Base-by-base conservation (phyloP, 768 basidiomycete genomes). In the Mycena floridula region DNA sequence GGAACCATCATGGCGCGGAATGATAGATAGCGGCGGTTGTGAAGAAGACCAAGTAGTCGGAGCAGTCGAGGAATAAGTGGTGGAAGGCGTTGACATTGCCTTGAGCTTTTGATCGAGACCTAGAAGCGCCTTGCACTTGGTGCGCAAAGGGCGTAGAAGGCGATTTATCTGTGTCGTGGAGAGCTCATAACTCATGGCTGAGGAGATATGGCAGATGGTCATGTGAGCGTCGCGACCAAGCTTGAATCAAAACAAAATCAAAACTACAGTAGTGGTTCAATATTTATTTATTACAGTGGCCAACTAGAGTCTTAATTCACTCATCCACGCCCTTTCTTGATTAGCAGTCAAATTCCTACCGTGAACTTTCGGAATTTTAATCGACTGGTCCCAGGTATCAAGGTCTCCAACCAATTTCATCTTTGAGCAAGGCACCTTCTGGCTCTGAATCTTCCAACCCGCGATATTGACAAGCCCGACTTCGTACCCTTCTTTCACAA, bases 121-220 rank as follows among this genome's bases (percentile, higher is more conserved):
- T 26, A 48, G 54, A 44, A 51, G 52, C 18, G 58, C 39, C 25
- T 47, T 25, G 39, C 58, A 59, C 44, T 50, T 50, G 18, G 37
- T 58, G 36, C 58, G 58, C 32, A 59, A 37, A 7, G 56, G 54
- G 40, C 58, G 47, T 20, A 59, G 27, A 7, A 59, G 49, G n/a
- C 58, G 50, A 39, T 53, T 58, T 25, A 58, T 54, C 15, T 53
- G 53, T 11, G 44, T 49, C 4, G 44, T 54, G 6, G 56, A 55
- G 25, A 59, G n/a, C n/a, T n/a, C n/a, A n/a, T n/a, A n/a, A n/a
- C n/a, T n/a, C n/a, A n/a, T n/a, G n/a, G n/a, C n/a, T n/a, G n/a
- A n/a, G n/a, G n/a, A n/a, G n/a, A n/a, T n/a, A n/a, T n/a, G n/a
- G n/a, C n/a, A n/a, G n/a, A n/a, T n/a, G n/a, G n/a, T n/a, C n/a